phyloP scores from a whole-genome alignment of 176 grass and related monocot species.

The Secale cereale region DNA sequence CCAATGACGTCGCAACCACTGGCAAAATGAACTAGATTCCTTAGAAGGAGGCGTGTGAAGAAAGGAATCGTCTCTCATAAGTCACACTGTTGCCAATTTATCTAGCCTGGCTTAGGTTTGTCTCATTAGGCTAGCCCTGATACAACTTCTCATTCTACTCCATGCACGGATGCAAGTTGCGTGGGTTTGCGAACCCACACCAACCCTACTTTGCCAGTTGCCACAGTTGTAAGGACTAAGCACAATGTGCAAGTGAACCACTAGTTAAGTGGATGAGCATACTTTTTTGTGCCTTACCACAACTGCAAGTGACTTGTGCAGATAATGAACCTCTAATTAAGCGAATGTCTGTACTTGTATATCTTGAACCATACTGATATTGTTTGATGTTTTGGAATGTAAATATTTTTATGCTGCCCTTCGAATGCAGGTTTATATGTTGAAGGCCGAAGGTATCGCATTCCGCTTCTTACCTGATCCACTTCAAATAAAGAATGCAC shows the following conservation, averaged over 20 bases:
- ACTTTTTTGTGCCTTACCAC: neutral
- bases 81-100: neutral
- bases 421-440: slow-evolving; percentile 82
- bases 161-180: neutral
- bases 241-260: neutral
- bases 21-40: neutral
- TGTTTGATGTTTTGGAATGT: slow-evolving; percentile 1
- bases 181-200: neutral
- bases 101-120: neutral
- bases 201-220: neutral
- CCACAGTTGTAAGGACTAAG: neutral
- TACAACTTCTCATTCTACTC: neutral
- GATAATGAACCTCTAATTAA: neutral
- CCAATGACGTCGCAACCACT: neutral
- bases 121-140: neutral
- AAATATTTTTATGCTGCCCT: neutral
- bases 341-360: neutral
- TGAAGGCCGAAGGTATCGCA: slow-evolving; percentile 95
- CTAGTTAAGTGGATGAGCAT: neutral
- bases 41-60: neutral
- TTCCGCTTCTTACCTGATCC: slow-evolving; percentile 91
- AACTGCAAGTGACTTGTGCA: neutral
- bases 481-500: slow-evolving; percentile 96
- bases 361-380: neutral
- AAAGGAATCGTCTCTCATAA: neutral